These are phyloP conservation scores for Naganishia antarctica DNA, from an alignment of 768 basidiomycete genomes.

Conservation along the genomic window DNA sequence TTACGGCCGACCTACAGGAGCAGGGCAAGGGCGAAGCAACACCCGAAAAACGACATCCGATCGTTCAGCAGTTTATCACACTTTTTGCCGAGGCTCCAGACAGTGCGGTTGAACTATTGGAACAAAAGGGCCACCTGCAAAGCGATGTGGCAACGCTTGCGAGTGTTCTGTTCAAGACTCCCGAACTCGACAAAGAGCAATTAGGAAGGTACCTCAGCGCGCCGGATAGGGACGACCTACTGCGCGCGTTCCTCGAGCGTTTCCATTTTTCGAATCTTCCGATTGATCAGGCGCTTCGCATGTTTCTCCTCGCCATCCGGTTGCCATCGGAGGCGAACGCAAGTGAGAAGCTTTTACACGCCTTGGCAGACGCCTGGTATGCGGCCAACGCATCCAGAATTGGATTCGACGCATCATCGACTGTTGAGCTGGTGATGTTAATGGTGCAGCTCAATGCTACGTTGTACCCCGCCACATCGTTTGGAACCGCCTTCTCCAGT, in stretches of 20 bases:
- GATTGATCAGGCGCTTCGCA: slow-evolving; percentile 81
- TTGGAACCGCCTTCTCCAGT: slow-evolving; percentile 41
- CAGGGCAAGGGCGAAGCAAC: slow-evolving; percentile 32
- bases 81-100: slow-evolving; percentile 78
- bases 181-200: slow-evolving; percentile 73
- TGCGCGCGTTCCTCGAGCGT: slow-evolving; percentile 77
- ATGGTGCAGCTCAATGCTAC: slow-evolving; percentile 76
- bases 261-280: slow-evolving; percentile 79
- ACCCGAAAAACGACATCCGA: slow-evolving; percentile 53
- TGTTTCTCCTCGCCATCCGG: slow-evolving; percentile 78
- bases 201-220: slow-evolving; percentile 79
- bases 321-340: slow-evolving; percentile 54
- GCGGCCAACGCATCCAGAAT: slow-evolving; percentile 75
- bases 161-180: slow-evolving; percentile 68
- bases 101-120: slow-evolving; percentile 66
- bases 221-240: slow-evolving; percentile 65
- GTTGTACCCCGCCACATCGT: slow-evolving; percentile 56
- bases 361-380: slow-evolving; percentile 84
- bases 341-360: slow-evolving; percentile 69
- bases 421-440: slow-evolving; percentile 35
- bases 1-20: slow-evolving; percentile 38
- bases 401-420: slow-evolving; percentile 58
- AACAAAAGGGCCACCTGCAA: slow-evolving; percentile 57
- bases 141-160: slow-evolving; percentile 71
- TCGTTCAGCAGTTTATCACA: slow-evolving; percentile 68